Evolutionary conservation across 805 yeast genomes (phyloP), one percentile per base, ranked within the genome.

Genomic region (Candida oleophila): DNA sequence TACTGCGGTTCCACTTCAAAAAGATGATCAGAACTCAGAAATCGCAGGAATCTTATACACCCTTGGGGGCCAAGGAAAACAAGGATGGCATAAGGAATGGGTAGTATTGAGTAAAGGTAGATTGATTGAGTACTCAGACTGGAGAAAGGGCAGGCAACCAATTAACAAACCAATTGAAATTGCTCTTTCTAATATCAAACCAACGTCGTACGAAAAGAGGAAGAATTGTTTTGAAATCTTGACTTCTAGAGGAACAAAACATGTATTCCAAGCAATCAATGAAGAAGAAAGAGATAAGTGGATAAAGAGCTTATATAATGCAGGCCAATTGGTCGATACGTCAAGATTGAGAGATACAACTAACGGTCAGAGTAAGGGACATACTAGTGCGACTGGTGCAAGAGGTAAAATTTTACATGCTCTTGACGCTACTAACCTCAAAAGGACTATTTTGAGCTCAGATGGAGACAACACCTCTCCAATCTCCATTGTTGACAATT

Each of bases 11-110:
- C 37, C 37, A 5, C 7, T 34, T 34, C 39, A 7, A 8, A 16
- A 22, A 11, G 52, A 59, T 20, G 67, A 62, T 39, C 64, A 61
- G 37, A 59, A 59, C 34, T 57, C 68, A 4, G 69, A 66, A 38
- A 61, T 65, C 45, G 57, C 69, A 4, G 87, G 86, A 0, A 72
- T 81, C 11, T 59, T 82, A n/a, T 81, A 77, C 55, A 73, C 80
- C 1, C 66, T 78, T 33, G 83, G 83, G 0, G 85, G 85, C 0
- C 81, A 78, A 47, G 81, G 82, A 0, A 78, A 78, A 49, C 78
- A 71, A 19, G 85, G 86, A 2, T 90, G 96, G 97, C 95, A 89
- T 62, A 89, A 88, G 56, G 90, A 85, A 61, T 87, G 96, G 91
- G 87, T 89, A 0, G 87, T 83, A 0, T 69, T 89, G 42, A 76